Evolutionary conservation across 257 asterid genomes (phyloP), one percentile per base, ranked within the genome.

Genomic region (Capsicum chinense): DNA sequence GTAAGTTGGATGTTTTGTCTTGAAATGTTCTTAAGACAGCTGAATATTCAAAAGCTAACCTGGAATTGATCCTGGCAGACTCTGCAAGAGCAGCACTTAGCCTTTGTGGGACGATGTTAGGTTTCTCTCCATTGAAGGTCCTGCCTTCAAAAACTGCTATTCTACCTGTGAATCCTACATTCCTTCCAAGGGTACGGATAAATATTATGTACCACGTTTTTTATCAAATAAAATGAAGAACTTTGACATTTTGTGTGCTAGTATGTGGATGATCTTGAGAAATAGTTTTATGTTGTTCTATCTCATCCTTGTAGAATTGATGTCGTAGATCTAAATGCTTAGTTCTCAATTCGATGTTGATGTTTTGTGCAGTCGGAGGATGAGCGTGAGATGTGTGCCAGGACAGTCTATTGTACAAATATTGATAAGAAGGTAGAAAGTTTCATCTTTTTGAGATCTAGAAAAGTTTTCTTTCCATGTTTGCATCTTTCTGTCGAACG

Each of bases 331-430:
- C 54, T 15, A 39, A 68, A 37, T 68, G 6, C 26, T 68, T 15
- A 21, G 12, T 54, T 54, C 82, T 54, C 82, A 26, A 54, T 78
- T 54, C 7, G 6, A 52, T 78, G 82, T 66, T 68, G 79, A 64
- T 80, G 56, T 83, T 50, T 84, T 62, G 56, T 80, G 62, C 60
- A 95, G 99, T 95, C 99, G 0, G 98, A 95, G 90, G 97, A 94
- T 90, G 99, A 95, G 84, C 98, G 98, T 15, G 97, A 95, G 89
- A 95, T 95, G 99, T 95, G 99, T 67, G 98, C 97, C 66, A 90
- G 97, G 95, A 95, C 99, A 78, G 99, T 95, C 52, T 95, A 95
- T 88, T 95, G 99, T 90, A 95, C 99, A 83, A 94, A 95, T 86
- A 95, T 95, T 79, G 99, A 95, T 86, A 95, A 93, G 91, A 94